Conservation (phyloP, 2,329 filamentous ascomycete genomes). For the Botrytis medusae region DNA sequence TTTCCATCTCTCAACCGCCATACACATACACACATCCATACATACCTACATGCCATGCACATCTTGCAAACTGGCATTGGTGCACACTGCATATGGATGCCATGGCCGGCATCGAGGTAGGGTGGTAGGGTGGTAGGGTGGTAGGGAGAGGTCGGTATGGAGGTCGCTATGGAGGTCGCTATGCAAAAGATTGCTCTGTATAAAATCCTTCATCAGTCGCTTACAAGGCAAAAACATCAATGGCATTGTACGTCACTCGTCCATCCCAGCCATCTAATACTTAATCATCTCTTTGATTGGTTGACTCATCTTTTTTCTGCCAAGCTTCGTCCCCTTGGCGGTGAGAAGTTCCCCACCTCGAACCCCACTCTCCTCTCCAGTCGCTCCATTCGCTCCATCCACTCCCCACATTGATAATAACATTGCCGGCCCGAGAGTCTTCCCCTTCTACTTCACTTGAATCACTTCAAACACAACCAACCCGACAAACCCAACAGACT, state of each 20-base stretch:
- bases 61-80: background rate
- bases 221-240: background rate
- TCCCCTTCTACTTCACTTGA: background rate
- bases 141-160: too few relatives aligned
- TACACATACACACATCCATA: background rate
- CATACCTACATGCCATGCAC: too few relatives aligned
- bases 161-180: background rate
- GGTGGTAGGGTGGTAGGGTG: too few relatives aligned
- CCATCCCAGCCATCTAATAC: background rate
- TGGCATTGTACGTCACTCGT: background rate
- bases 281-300: background rate
- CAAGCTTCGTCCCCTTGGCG: background rate
- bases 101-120: background rate
- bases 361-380: background rate
- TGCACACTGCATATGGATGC: background rate
- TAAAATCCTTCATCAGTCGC: background rate
- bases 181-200: background rate
- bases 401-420: background rate
- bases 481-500: background rate
- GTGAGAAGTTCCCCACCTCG: background rate
- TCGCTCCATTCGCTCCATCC: background rate
- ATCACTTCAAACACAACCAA: background rate
- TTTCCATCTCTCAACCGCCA: too few relatives aligned
- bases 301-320: background rate
- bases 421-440: background rate